A percentile compares a stretch with the other conserved stretches of the same genome.
phyloP scores from a whole-genome alignment of 2,329 filamentous ascomycete species.

The Venturia nashicola region DNA sequence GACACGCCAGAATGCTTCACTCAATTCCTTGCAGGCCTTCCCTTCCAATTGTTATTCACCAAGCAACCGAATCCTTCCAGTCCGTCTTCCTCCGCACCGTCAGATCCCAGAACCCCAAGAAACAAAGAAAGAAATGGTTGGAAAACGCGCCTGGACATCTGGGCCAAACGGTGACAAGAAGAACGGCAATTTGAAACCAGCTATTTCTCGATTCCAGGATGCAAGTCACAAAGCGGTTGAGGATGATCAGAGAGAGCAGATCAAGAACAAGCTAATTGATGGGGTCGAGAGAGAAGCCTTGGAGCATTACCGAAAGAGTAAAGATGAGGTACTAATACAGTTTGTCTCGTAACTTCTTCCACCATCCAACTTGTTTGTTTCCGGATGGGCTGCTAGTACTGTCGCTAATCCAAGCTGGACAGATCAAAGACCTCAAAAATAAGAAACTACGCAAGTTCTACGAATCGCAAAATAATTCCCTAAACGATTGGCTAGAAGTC shows the following conservation, averaged over 20 bases:
- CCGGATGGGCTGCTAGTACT: background rate
- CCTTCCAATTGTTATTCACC: background rate
- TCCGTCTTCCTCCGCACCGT: background rate
- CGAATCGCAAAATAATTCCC: constrained; percentile 38
- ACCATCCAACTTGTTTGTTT: background rate
- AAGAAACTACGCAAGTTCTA: constrained; percentile 44
- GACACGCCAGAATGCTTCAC: background rate
- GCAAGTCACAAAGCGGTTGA: constrained; percentile 31
- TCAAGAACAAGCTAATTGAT: constrained; percentile 38
- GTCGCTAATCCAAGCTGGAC: background rate
- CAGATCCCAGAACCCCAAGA: background rate
- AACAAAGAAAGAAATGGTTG: background rate
- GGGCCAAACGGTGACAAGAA: background rate
- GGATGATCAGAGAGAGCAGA: constrained; percentile 29
- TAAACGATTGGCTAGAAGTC: constrained; percentile 48
- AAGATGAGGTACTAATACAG: constrained; percentile 29
- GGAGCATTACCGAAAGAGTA: constrained; percentile 38
- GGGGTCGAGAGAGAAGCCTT: constrained; percentile 34
- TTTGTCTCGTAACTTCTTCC: background rate
- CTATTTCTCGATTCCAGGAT: background rate
- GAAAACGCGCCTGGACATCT: background rate
- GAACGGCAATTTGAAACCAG: background rate
- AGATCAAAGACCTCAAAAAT: constrained; percentile 39
- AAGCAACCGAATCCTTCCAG: background rate
- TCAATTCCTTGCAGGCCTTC: background rate